Base-by-base conservation (phyloP, 441 rosid species). In the Biscutella laevigata region DNA sequence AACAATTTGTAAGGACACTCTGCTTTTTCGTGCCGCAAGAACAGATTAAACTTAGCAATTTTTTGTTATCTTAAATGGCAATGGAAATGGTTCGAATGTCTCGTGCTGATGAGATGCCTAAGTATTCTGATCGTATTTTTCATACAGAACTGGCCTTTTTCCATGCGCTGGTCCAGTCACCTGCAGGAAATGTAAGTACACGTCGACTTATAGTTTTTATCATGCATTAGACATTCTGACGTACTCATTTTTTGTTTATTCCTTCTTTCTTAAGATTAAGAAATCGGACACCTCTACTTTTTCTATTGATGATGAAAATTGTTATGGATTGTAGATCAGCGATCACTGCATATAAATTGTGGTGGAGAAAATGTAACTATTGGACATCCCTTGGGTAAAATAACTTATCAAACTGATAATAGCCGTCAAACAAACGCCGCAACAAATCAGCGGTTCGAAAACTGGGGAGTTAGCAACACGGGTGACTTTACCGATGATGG, bases 391-490 rank as follows among this genome's bases (percentile, higher is more conserved):
- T 59, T 37, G 8, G 21, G 51, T n/a, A 64, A 51, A 27, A 44
- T 66, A 6, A 65, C 62, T n/a, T 83, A 76, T 29, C 69, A 70
- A 58, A 79, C 86, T 65, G 95, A 86, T 61, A 70, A 44, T 51
- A 25, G 6, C 10, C 4, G 5, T 14, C 48, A 21, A 7, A 47
- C 22, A 49, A 71, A 68, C 3, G 82, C 79, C 9, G 52, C 78
- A 26, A 75, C 82, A 35, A 67, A 53, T 44, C 61, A 28, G 42
- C 64, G 58, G 11, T 9, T 64, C 14, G 9, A 49, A 29, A 53
- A 43, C 2, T 33, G 68, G 61, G 84, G 88, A 84, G 76, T 88
- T 37, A 81, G 88, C 46, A 86, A 86, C 69, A 77, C 83, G 0
- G 88, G 91, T n/a, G 78, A 69, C 68, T 86, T 72, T 67, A 52